These are phyloP conservation scores for Ramichloridium luteum DNA, from an alignment of 2,329 filamentous ascomycete species.

Conservation along the genomic window DNA sequence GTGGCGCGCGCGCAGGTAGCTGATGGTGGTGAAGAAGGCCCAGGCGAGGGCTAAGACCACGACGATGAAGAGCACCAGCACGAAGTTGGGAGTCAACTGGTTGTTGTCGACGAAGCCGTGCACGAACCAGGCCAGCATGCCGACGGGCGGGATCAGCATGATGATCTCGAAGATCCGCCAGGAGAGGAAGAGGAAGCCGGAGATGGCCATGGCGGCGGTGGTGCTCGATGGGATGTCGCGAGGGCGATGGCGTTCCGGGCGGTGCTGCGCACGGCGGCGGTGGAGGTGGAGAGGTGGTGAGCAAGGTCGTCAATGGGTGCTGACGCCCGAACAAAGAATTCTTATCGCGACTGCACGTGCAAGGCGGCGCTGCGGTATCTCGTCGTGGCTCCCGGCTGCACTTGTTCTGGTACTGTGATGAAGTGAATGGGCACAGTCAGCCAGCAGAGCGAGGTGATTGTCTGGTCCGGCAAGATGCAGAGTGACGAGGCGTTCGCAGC, in stretches of 20 bases:
- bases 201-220: slow-evolving; percentile 31
- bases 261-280: background rate
- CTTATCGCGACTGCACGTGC: too few species aligned
- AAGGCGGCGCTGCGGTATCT: too few species aligned
- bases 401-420: too few species aligned
- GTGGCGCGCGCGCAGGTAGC: slow-evolving; percentile 46
- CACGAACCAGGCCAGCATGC: slow-evolving; percentile 54
- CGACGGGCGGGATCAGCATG: slow-evolving; percentile 50
- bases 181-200: slow-evolving; percentile 48
- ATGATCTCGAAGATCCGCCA: slow-evolving; percentile 50
- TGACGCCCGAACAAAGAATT: background rate
- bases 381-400: too few species aligned
- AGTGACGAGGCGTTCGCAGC: background rate
- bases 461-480: background rate
- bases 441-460: background rate
- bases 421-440: too few species aligned
- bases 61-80: slow-evolving; percentile 54
- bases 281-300: background rate
- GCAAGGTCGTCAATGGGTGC: background rate
- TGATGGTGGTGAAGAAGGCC: slow-evolving; percentile 48
- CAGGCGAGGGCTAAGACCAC: slow-evolving; percentile 49
- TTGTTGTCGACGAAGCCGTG: slow-evolving; percentile 45
- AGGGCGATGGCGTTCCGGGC: background rate
- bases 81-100: slow-evolving; percentile 46
- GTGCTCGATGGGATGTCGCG: background rate